Base-by-base conservation (phyloP, 2,329 filamentous ascomycete genomes). In the Diaporthe velutina region DNA sequence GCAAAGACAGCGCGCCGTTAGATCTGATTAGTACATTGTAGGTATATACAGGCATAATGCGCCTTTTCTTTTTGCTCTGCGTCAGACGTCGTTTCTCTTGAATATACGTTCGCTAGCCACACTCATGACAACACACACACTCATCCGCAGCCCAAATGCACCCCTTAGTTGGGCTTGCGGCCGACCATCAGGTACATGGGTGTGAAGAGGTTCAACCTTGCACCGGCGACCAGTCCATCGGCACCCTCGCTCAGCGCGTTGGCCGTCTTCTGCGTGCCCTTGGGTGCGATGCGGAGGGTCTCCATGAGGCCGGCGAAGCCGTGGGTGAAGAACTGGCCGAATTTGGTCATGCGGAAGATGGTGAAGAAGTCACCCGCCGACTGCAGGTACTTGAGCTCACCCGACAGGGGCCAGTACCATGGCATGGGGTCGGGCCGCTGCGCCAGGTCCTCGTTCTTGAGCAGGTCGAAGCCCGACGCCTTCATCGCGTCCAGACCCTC, bases 161-260 rank as follows among this genome's bases (percentile, higher is more conserved):
- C 70, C 78, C 19, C 38, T 19, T 81, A 85, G 78, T 85, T 82
- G 70, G 96, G 95, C 89, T 98, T 98, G 85, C 94, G 92, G 76
- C 92, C 96, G 75, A 98, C 91, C 95, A 98, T 98, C 82, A 98
- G 88, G 86, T 98, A 98, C 96, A 98, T 98, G 73, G 96, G 96
- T 1, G 96, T 98, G 86, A 98, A 98, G n/a, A 98, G 90, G 84
- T 98, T 94, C 87, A 96, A 89, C 83, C 92, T 91, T 48, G 92
- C 96, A 84, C 96, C 96, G 64, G 94, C 95, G 30, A 98, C 96
- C 70, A 98, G 88, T 80, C 91, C 94, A 84, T 98, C 96, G 15
- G 91, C 95, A 42, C 95, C 96, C 74, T 92, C 81, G 8, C 94
- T 95, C 80, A 98, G 86, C 81, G 94, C 95, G 85, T 98, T 94